Percentiles rank a stretch among this genome's conserved stretches.
Conservation (phyloP, 179 eudicot species). For the Corrigiola litoralis region DNA sequence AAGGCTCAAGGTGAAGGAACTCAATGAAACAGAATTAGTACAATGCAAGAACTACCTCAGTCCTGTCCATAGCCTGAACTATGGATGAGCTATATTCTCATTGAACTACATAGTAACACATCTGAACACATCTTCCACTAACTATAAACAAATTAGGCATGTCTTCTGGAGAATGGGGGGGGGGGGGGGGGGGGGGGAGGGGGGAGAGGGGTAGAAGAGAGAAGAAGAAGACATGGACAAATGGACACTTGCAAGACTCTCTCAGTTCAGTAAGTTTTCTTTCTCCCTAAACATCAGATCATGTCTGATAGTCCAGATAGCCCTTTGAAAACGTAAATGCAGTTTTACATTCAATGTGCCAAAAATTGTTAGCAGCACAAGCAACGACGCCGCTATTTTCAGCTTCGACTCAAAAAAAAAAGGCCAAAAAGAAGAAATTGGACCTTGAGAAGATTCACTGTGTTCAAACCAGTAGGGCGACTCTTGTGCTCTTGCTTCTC, state of each 20-base stretch:
- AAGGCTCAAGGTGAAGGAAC: not conserved
- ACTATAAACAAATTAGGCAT: not conserved
- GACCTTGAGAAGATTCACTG: conserved; percentile 94
- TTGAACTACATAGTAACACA: not conserved
- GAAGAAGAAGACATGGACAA: too few species aligned
- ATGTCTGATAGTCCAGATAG: not conserved
- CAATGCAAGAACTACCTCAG: not conserved
- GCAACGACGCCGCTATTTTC: not conserved
- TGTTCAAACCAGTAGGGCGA: conserved; percentile 93
- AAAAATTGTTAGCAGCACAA: not conserved
- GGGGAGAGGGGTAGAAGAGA: too few species aligned
- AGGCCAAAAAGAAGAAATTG: not conserved
- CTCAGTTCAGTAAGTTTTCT: too few species aligned
- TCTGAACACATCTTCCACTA: not conserved
- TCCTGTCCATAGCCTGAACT: not conserved
- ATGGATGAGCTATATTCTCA: not conserved
- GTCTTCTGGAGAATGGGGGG: not conserved
- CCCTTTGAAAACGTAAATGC: not conserved
- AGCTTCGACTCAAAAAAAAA: not conserved
- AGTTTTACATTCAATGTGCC: too few species aligned
- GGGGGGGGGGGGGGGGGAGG: not conserved
- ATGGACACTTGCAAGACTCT: too few species aligned
- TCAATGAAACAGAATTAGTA: not conserved
- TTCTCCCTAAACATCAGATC: too few species aligned
- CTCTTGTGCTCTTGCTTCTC: conserved; percentile 81